Evolutionary conservation across 2,329 filamentous ascomycete species (phyloP).

Genomic region (Cryphonectria japonica): DNA sequence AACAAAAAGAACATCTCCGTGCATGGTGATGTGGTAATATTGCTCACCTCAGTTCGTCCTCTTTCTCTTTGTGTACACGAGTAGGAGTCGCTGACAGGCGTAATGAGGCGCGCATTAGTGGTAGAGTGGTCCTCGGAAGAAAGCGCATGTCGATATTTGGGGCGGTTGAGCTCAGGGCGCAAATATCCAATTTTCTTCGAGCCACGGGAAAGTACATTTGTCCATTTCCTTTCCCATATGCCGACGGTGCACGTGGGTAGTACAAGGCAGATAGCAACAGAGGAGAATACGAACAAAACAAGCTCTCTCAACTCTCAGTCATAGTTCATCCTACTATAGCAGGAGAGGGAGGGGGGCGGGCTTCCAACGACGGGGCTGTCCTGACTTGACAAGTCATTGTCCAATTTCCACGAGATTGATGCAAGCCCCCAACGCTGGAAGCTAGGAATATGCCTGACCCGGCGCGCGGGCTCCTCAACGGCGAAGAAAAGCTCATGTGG

Average conservation of each 20-base stretch:
- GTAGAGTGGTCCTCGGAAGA: not conserved
- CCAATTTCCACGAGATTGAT: conserved; percentile 26
- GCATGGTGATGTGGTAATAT: not conserved
- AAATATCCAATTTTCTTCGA: not conserved
- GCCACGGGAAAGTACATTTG: conserved; percentile 1
- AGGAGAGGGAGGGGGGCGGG: not conserved
- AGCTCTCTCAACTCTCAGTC: not conserved
- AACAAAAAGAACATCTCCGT: not conserved
- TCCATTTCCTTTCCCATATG: not conserved
- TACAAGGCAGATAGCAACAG: not conserved
- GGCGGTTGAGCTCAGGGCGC: not conserved
- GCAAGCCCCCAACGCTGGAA: conserved; percentile 7
- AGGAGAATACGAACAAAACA: conserved; percentile 19
- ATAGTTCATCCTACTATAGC: conserved; percentile 16
- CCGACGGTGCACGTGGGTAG: not conserved
- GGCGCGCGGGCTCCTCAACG: not conserved
- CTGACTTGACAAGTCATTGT: conserved; percentile 13
- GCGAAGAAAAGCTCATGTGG: not conserved
- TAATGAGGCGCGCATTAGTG: conserved; percentile 17
- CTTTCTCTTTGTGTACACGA: not conserved
- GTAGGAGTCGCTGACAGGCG: conserved; percentile 10
- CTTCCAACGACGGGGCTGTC: not conserved
- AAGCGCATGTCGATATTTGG: not conserved
- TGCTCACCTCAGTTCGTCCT: not conserved
- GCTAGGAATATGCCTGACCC: conserved; percentile 29